Base-by-base conservation (phyloP, 2,329 filamentous ascomycete genomes). In the Atkinsonella texensis region DNA sequence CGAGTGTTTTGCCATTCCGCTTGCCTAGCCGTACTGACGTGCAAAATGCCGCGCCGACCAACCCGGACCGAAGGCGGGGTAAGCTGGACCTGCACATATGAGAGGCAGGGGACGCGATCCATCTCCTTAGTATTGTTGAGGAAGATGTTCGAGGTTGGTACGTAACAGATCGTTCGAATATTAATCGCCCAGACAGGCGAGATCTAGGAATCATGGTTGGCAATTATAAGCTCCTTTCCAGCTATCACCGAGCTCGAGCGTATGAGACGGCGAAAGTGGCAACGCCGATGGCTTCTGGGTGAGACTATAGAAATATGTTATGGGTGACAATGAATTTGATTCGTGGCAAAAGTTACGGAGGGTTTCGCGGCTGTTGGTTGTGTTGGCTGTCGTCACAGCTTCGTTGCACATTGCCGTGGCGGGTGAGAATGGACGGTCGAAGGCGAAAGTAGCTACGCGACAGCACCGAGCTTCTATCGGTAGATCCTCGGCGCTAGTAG, bases 151-250 rank as follows among this genome's bases (percentile, higher is more conserved):
- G 57, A 44, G 57, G 59, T 31, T 61, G 57, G 35, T 60, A 61
- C 20, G 58, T 57, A 17, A 59, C 57, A 42, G 68, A 62, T 51
- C 60, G 68, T 58, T 67, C 66, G 50, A 72, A 63, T 23, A 68
- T 55, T 51, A 70, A 58, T 51, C 66, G 67, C 54, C 69, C 67
- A 18, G 68, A 65, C 51, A 68, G 62, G 60, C 67, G 68, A 51
- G 68, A 67, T 53, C 68, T 65, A 45, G 68, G 67, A 52, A 72
- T 70, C 69, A 72, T 72, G 60, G 54, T 59, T 39, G 54, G 32
- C 10, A 32, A n/a, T 17, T 35, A 32, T 48, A 28, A 31, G 51
- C 48, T 43, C 18, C 42, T 42, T 35, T 40, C 28, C 31, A 44
- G 41, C 42, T 43, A 47, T 44, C 46, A 41, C 49, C 48, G 43